Evolutionary conservation across 2,329 filamentous ascomycete genomes (phyloP), one percentile per base, ranked within the genome.

Genomic region (Colletotrichum falcatum): DNA sequence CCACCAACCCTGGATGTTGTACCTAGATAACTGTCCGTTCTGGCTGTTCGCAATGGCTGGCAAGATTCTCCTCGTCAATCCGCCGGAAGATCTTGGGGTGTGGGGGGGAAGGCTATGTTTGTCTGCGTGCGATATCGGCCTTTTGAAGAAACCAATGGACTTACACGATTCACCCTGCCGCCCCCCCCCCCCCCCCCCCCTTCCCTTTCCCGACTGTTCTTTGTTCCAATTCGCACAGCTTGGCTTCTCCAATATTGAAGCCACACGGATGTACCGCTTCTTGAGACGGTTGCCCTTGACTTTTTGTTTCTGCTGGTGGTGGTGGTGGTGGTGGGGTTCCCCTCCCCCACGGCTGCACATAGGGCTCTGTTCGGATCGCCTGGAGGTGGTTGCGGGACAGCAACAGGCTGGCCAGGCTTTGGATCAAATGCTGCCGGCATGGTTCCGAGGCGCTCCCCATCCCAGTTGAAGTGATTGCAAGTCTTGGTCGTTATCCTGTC

Each of bases 111-210:
- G 20, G 28, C 4, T 33, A 3, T 12, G 30, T 60, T 18, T 12
- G n/a, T 33, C 44, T 30, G 23, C 16, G n/a, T 48, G 59, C 59
- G 59, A 30, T 5, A 49, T 61, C 59, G 59, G 59, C 44, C 59
- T 7, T 35, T 44, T 9, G 4, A n/a, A 23, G 42, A 61, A 33
- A 49, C 59, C 59, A 61, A 61, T 61, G 14, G 30, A 39, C 44
- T 61, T 61, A 61, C 59, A 61, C 44, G 46, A 46, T 28, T 35
- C 44, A 37, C 46, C 44, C 58, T 61, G 58, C 14, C 26, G 26
- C 30, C 30, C 42, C 58, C 58, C 37, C 37, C 16, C 39, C 39
- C 16, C 20, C n/a, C n/a, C n/a, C n/a, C n/a, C n/a, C n/a, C n/a
- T n/a, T n/a, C n/a, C n/a, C n/a, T n/a, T n/a, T n/a, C n/a, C 39